phyloP scores from a whole-genome alignment of 441 rosid genomes.

The Flueggea neowawraea region DNA sequence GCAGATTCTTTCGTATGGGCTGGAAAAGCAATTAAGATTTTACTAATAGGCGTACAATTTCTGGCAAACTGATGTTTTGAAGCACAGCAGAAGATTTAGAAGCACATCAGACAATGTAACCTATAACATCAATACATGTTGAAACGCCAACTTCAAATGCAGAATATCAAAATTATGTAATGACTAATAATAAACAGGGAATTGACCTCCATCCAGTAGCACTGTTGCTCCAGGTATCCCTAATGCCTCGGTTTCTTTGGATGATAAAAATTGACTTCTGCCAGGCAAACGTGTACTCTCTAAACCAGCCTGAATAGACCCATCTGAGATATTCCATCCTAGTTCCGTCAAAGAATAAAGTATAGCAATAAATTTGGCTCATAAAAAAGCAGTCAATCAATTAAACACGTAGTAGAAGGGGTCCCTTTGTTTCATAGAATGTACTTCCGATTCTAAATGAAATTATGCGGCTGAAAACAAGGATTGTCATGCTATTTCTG shows the following conservation, averaged over 20 bases:
- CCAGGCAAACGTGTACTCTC: constrained; percentile 74
- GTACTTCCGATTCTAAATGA: neutral
- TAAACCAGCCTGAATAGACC: constrained; percentile 64
- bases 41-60: too few relatives aligned
- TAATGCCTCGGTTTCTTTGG: constrained; percentile 53
- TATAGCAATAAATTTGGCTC: neutral
- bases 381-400: constrained; percentile 1
- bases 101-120: neutral
- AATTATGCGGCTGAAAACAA: neutral
- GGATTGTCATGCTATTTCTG: neutral
- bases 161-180: neutral
- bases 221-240: constrained; percentile 61
- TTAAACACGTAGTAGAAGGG: constrained; percentile 1
- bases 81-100: neutral
- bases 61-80: too few relatives aligned
- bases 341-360: constrained; percentile 5
- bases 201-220: constrained; percentile 85
- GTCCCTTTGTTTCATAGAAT: neutral
- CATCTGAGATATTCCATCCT: constrained; percentile 77
- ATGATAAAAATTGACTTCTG: constrained; percentile 73
- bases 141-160: neutral
- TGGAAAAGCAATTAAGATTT: constrained; percentile 21
- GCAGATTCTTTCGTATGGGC: constrained; percentile 95
- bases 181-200: neutral
- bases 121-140: neutral